Conservation (phyloP, 75 land plant genomes). For the Chamaecyparis obtusa region DNA sequence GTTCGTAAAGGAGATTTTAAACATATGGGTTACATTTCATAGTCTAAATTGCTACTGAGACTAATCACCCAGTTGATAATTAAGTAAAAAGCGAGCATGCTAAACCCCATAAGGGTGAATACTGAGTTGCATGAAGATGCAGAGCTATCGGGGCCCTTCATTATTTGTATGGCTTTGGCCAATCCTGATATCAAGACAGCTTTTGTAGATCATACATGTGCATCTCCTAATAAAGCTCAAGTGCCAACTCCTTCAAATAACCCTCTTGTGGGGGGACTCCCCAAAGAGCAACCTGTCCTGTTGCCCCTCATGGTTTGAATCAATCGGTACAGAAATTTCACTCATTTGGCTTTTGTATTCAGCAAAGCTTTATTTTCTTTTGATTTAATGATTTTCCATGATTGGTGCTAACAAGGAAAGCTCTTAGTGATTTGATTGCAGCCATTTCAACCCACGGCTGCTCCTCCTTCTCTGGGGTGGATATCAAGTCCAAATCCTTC, state of each 20-base stretch:
- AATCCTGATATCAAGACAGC: slow-evolving; percentile 92
- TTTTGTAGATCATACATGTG: slow-evolving; percentile 80
- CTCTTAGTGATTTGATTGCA: slow-evolving; percentile 18
- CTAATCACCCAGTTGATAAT: too few relatives aligned
- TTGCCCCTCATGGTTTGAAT: slow-evolving; percentile 65
- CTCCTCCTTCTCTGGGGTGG: slow-evolving; percentile 71
- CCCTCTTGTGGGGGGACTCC: slow-evolving; percentile 61
- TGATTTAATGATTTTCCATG: neutral
- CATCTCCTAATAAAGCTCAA: slow-evolving; percentile 59
- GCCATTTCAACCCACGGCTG: slow-evolving; percentile 70
- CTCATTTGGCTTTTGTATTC: neutral
- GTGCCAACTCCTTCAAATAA: slow-evolving; percentile 61
- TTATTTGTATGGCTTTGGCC: neutral
- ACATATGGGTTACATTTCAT: too few relatives aligned
- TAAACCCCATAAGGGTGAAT: too few relatives aligned
- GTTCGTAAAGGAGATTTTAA: too few relatives aligned
- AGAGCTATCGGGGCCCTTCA: too few relatives aligned
- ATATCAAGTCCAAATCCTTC: slow-evolving; percentile 70
- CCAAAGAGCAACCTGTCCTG: slow-evolving; percentile 71
- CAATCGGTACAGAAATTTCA: neutral
- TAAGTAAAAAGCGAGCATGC: too few relatives aligned
- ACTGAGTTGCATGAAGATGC: too few relatives aligned
- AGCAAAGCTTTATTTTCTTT: neutral
- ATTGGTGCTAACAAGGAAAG: slow-evolving; percentile 11
- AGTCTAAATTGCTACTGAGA: too few relatives aligned